Evolutionary conservation across 192 early-diverging fungal genomes (phyloP).

Genomic region (Jimgerdemannia lactiflua): DNA sequence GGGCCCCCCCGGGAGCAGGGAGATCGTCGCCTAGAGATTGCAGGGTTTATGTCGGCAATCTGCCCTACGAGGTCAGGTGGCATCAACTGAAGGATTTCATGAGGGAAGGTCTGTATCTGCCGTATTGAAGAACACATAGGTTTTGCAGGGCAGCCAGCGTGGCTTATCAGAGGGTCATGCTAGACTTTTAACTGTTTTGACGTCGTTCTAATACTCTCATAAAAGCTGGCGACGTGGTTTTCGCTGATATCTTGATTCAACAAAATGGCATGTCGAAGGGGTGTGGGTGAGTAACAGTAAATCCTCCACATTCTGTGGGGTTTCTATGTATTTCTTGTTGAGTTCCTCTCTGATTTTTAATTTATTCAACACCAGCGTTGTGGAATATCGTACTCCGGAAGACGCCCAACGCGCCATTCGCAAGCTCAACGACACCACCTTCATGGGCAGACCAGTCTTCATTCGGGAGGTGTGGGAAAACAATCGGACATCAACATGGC

Average conservation of each 20-base stretch:
- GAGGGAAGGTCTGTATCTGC: slow-evolving; percentile 56
- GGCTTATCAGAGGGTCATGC: no score
- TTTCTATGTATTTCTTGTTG: no score
- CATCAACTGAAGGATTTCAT: slow-evolving; percentile 81
- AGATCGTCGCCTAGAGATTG: slow-evolving; percentile 40
- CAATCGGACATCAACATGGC: background rate
- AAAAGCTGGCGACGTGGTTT: slow-evolving; percentile 70
- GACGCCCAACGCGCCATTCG: slow-evolving; percentile 75
- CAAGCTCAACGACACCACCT: slow-evolving; percentile 57
- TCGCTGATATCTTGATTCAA: slow-evolving; percentile 67
- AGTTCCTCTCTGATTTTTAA: background rate
- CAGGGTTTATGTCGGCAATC: slow-evolving; percentile 81
- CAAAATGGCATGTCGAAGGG: slow-evolving; percentile 66
- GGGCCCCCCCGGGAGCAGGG: background rate
- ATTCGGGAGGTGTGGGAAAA: slow-evolving; percentile 62
- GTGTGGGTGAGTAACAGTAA: slow-evolving; percentile 26
- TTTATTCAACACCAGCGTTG: slow-evolving; percentile 46
- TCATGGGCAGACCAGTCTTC: slow-evolving; percentile 75
- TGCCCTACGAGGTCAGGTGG: slow-evolving; percentile 72
- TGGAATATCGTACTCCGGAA: slow-evolving; percentile 73
- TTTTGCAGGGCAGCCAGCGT: no score
- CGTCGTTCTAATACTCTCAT: background rate
- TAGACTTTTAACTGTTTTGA: no score
- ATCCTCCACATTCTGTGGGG: background rate
- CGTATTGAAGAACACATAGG: background rate